Percentiles rank a stretch among this genome's conserved stretches.
Conservation (phyloP, 306 rosid species). For the cucumber (Cucumis sativus) region DNA sequence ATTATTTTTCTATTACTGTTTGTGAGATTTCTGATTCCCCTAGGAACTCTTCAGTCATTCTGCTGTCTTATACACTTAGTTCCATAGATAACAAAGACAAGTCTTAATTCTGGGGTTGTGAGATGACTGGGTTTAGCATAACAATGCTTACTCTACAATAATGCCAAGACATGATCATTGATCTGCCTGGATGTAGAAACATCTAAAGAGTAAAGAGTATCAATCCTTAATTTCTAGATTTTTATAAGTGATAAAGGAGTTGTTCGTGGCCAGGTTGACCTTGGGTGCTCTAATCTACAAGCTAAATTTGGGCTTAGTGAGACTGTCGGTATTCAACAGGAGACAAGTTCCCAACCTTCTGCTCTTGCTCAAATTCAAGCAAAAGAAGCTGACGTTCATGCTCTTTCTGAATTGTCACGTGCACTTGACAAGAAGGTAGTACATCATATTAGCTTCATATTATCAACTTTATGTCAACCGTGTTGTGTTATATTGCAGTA, state of each 20-base stretch:
- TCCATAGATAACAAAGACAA: neutral
- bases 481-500: neutral
- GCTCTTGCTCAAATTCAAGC: conserved; percentile 39
- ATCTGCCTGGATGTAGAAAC: neutral
- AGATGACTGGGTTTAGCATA: neutral
- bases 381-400: conserved; percentile 69
- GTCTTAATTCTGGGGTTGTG: neutral
- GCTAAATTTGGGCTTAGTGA: conserved; percentile 34
- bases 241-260: neutral
- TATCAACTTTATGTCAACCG: conserved; percentile 1
- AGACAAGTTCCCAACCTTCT: conserved; percentile 38
- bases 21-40: neutral
- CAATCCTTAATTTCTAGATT: neutral
- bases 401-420: conserved; percentile 58
- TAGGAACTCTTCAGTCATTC: neutral
- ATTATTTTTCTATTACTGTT: neutral
- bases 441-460: neutral
- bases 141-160: neutral
- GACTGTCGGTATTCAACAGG: conserved; percentile 25
- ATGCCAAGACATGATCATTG: neutral
- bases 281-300: conserved; percentile 30
- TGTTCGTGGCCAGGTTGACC: conserved; percentile 23
- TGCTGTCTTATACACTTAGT: neutral
- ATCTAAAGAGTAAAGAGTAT: neutral
- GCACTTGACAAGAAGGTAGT: conserved; percentile 86